These are phyloP conservation scores for Calendula officinalis DNA, from an alignment of 129 eudicot genomes.

Conservation along the genomic window DNA sequence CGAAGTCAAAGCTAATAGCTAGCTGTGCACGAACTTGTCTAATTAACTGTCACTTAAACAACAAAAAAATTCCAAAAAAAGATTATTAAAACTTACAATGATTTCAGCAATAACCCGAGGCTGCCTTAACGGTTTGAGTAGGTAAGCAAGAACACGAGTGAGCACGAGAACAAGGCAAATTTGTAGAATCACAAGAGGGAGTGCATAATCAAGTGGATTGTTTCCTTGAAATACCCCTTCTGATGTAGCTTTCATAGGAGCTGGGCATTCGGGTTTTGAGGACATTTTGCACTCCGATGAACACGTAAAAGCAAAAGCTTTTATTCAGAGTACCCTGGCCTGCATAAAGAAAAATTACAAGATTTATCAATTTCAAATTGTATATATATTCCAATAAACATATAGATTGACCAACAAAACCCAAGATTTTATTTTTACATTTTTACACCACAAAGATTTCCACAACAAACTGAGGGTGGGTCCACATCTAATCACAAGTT, in stretches of 20 bases:
- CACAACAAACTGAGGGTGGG: too few relatives aligned
- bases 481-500: background rate
- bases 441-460: background rate
- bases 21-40: constrained; percentile 6
- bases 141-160: constrained; percentile 69
- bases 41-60: constrained; percentile 17
- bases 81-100: constrained; percentile 43
- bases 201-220: constrained; percentile 66
- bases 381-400: background rate
- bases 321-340: background rate
- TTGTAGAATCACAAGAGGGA: constrained; percentile 70
- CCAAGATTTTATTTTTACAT: background rate
- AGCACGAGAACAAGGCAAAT: constrained; percentile 64
- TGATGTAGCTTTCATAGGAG: constrained; percentile 70
- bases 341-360: constrained; percentile 13
- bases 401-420: background rate
- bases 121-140: constrained; percentile 68
- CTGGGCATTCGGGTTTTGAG: constrained; percentile 39
- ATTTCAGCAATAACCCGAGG: constrained; percentile 94
- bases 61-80: constrained; percentile 15
- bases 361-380: background rate
- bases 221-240: constrained; percentile 84
- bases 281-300: constrained; percentile 34
- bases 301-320: background rate
- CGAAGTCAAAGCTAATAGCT: constrained; percentile 1